Conservation (phyloP, 306 rosid genomes). For the Fragaria iinumae region DNA sequence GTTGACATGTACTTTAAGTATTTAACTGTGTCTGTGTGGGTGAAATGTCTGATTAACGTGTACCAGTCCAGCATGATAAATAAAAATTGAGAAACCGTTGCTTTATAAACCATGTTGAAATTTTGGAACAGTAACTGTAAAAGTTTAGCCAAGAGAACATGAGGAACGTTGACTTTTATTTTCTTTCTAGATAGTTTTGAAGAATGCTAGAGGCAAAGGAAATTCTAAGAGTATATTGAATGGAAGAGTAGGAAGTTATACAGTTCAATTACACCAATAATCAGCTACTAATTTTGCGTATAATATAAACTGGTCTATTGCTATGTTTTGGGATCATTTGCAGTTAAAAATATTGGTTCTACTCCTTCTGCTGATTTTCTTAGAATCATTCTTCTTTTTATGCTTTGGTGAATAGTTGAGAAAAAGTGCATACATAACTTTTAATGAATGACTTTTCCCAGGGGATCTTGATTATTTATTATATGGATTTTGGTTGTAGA, state of each 20-base stretch:
- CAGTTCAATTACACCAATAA: neutral
- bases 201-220: neutral
- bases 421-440: neutral
- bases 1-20: neutral
- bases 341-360: slow-evolving; percentile 3
- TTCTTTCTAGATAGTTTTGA: neutral
- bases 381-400: neutral
- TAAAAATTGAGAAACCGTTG: neutral
- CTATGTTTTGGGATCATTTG: neutral
- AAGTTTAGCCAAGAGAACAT: neutral
- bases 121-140: neutral
- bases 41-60: neutral
- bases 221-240: neutral
- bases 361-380: neutral
- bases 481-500: slow-evolving; percentile 41
- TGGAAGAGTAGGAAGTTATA: neutral
- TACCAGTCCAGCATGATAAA: neutral
- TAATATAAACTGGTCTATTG: neutral
- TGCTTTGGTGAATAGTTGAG: neutral
- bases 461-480: slow-evolving; percentile 11
- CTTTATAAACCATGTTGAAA: neutral
- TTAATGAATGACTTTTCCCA: slow-evolving; percentile 6
- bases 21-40: neutral
- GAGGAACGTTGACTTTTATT: neutral
- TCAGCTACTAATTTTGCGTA: neutral